Percentiles rank a stretch among this genome's conserved stretches.
Conservation (phyloP, 306 rosid genomes). For the Psophocarpus tetragonolobus region DNA sequence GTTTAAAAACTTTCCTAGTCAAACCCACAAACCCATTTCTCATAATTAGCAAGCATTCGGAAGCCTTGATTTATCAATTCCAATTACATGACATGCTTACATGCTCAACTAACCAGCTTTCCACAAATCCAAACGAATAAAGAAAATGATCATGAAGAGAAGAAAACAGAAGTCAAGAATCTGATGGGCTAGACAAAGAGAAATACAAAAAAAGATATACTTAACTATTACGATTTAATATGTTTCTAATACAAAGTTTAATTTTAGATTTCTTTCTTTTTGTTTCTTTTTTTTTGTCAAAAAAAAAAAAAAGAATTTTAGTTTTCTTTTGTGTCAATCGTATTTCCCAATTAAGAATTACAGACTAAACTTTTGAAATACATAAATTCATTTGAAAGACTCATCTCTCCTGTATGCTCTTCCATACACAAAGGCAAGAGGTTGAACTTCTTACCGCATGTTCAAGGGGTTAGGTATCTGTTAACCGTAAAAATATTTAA, state of each 20-base stretch:
- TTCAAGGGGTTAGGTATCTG: no score
- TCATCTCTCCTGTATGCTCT: no score
- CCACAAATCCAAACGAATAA: conserved; percentile 15
- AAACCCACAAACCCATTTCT: conserved; percentile 22
- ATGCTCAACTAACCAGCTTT: not conserved
- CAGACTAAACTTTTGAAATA: not conserved
- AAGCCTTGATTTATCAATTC: conserved; percentile 8
- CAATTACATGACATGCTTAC: not conserved
- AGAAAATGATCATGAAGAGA: not conserved
- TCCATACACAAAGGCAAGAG: no score
- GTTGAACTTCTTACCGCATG: no score
- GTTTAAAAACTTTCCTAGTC: conserved; percentile 22
- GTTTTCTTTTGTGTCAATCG: no score
- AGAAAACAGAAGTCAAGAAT: not conserved
- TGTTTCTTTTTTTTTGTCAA: no score
- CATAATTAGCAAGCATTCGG: conserved; percentile 27
- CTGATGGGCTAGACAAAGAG: not conserved
- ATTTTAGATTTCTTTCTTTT: not conserved
- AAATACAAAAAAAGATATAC: not conserved
- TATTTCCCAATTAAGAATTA: not conserved
- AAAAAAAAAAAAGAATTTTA: no score
- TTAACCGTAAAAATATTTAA: no score
- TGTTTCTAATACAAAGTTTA: not conserved
- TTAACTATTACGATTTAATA: not conserved
- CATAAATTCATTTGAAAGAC: not conserved